Evolutionary conservation across 768 basidiomycete genomes (phyloP).

Genomic region (Pleurotus salmoneostramineus): DNA sequence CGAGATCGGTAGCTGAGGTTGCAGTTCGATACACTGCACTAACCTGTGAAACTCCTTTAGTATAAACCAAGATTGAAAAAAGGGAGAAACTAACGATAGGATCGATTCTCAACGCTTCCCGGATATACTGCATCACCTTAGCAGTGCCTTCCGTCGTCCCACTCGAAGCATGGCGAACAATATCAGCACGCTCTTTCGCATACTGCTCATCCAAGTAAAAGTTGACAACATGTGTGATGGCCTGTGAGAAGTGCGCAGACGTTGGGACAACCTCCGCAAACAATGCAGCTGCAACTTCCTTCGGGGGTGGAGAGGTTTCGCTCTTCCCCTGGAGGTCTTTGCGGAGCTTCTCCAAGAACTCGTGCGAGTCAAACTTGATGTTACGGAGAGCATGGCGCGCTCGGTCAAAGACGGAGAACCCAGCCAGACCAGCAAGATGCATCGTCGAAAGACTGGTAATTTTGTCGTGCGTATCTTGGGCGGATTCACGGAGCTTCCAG

Average conservation of each 20-base stretch:
- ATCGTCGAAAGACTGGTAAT: slow-evolving; percentile 24
- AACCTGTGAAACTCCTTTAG: slow-evolving; percentile 21
- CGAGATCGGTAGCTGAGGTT: slow-evolving; percentile 20
- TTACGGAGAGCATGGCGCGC: slow-evolving; percentile 13
- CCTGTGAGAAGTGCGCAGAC: slow-evolving; percentile 50
- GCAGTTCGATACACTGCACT: slow-evolving; percentile 39
- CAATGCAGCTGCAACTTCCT: slow-evolving; percentile 41
- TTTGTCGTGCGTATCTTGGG: slow-evolving; percentile 24
- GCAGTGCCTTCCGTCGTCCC: slow-evolving; percentile 17
- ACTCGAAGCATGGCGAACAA: slow-evolving; percentile 30
- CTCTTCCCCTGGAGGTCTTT: slow-evolving; percentile 7
- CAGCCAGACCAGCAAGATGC: slow-evolving; percentile 23
- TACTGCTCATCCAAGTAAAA: slow-evolving; percentile 48
- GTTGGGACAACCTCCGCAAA: slow-evolving; percentile 56
- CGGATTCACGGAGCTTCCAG: slow-evolving; percentile 41
- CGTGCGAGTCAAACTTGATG: slow-evolving; percentile 19
- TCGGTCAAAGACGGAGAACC: slow-evolving; percentile 9
- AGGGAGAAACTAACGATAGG: slow-evolving; percentile 23
- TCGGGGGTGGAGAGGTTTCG: slow-evolving; percentile 10
- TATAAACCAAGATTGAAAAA: background rate
- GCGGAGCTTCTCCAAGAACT: slow-evolving; percentile 27
- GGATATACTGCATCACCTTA: slow-evolving; percentile 38
- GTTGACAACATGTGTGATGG: slow-evolving; percentile 52
- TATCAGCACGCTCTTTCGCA: slow-evolving; percentile 30
- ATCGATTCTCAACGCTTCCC: slow-evolving; percentile 36